A percentile compares a stretch with the other conserved stretches of the same genome.
phyloP scores from a whole-genome alignment of 441 rosid genomes.

The Raphanus hybrid region DNA sequence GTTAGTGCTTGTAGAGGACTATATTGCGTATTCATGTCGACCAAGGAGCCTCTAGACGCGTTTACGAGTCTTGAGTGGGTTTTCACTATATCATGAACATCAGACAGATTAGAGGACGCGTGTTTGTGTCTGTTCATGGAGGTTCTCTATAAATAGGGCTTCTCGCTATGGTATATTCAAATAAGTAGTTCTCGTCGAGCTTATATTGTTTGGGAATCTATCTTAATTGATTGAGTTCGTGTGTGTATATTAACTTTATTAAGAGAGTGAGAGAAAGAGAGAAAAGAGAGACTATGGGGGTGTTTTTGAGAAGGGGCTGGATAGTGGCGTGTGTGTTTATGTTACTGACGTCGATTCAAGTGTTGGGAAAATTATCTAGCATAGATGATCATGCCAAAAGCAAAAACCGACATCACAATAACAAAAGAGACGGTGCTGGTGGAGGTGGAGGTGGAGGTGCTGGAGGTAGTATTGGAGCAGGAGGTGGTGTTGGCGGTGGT shows the following conservation, averaged over 20 bases:
- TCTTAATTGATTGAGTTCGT: not conserved
- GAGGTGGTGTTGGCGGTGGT: conserved; percentile 30
- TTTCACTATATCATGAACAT: conserved; percentile 19
- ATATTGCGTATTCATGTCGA: conserved; percentile 39
- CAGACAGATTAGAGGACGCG: conserved; percentile 14
- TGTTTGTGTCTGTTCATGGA: conserved; percentile 1
- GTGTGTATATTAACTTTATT: conserved; percentile 2
- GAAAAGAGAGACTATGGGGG: conserved; percentile 12
- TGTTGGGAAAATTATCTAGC: conserved; percentile 18
- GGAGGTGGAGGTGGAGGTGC: conserved; percentile 4
- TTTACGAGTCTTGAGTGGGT: conserved; percentile 22
- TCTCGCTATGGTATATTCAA: conserved; percentile 7
- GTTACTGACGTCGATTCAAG: conserved; percentile 29
- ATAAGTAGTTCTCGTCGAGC: conserved; percentile 9
- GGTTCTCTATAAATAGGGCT: conserved; percentile 33
- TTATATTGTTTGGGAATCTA: conserved; percentile 24
- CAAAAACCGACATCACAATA: conserved; percentile 28
- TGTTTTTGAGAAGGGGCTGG: conserved; percentile 16
- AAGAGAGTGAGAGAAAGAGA: conserved; percentile 1
- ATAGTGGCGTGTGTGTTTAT: conserved; percentile 19
- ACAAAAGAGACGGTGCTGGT: not conserved
- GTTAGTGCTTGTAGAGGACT: conserved; percentile 37
- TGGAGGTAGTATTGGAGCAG: conserved; percentile 4
- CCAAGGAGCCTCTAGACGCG: conserved; percentile 37
- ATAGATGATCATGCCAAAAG: not conserved